Conservation (phyloP, 1,139 yeast species). For the Candida frijolesensis region DNA sequence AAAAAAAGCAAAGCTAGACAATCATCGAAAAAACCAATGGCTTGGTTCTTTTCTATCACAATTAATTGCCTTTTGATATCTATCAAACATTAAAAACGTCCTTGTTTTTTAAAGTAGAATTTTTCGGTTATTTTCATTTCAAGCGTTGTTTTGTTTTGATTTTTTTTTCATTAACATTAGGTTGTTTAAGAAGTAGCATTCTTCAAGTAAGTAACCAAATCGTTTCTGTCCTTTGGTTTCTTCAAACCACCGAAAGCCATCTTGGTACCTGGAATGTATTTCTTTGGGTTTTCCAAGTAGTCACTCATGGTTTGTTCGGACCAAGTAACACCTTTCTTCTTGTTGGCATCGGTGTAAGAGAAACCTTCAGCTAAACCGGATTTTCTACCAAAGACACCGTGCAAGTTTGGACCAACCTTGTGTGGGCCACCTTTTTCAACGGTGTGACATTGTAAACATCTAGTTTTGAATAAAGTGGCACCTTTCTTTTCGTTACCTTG, state of each 20-base stretch:
- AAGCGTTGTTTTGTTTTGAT: background rate
- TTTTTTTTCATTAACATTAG: background rate
- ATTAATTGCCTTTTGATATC: constrained; percentile 1
- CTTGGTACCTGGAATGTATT: constrained; percentile 99
- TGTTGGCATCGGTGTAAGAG: constrained; percentile 98
- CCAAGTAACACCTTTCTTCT: constrained; percentile 93
- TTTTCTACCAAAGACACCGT: constrained; percentile 89
- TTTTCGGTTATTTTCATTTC: background rate
- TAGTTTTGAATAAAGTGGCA: constrained; percentile 96
- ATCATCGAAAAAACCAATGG: background rate
- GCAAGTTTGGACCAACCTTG: constrained; percentile 99
- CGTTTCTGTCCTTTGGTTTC: constrained; percentile 99
- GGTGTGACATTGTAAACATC: constrained; percentile 99
- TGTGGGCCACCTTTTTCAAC: constrained; percentile 94
- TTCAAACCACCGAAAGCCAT: constrained; percentile 99
- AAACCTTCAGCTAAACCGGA: constrained; percentile 93
- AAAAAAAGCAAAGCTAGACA: constrained; percentile 1
- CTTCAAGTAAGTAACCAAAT: constrained; percentile 86
- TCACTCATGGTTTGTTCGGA: constrained; percentile 84
- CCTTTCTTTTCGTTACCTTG: constrained; percentile 94
- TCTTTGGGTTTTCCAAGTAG: constrained; percentile 99
- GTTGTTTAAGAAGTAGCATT: constrained; percentile 61
- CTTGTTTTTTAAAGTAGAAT: background rate
- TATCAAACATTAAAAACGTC: background rate
- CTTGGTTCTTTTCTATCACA: background rate